These are phyloP conservation scores for Paramecium tetraurelia DNA, from an alignment of 73 alveolate genomes.

Conservation along the genomic window DNA sequence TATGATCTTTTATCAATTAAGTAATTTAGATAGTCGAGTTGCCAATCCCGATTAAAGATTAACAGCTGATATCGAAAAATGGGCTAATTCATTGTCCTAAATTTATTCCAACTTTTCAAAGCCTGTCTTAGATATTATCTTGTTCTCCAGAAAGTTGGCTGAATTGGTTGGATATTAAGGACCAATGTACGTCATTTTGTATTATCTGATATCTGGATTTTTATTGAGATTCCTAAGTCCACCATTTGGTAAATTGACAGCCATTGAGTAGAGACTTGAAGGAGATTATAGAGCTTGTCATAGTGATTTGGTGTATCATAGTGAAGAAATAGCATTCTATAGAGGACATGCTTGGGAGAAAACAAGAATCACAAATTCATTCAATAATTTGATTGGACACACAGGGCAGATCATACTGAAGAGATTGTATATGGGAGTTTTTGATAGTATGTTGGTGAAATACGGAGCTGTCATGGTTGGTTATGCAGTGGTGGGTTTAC, in stretches of 20 bases:
- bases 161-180: constrained; percentile 92
- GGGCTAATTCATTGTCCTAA: constrained; percentile 81
- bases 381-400: constrained; percentile 69
- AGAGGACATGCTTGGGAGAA: constrained; percentile 87
- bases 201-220: constrained; percentile 78
- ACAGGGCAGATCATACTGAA: constrained; percentile 67
- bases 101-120: constrained; percentile 82
- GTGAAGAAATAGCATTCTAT: constrained; percentile 93
- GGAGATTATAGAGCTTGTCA: constrained; percentile 91
- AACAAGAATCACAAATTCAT: constrained; percentile 69
- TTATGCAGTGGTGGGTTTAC: constrained; percentile 89
- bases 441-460: constrained; percentile 89
- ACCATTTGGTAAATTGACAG: constrained; percentile 87
- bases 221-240: constrained; percentile 81
- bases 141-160: constrained; percentile 88
- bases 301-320: constrained; percentile 77
- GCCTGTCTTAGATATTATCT: constrained; percentile 85
- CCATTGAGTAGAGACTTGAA: constrained; percentile 82
- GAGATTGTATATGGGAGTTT: constrained; percentile 88
- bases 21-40: constrained; percentile 81
- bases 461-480: constrained; percentile 96
- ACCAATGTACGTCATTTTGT: constrained; percentile 70
- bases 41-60: constrained; percentile 88
- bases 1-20: constrained; percentile 81
- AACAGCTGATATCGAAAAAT: constrained; percentile 87